Conservation (phyloP, 495 filamentous ascomycete genomes). For the Hypoxylon cercidicola region DNA sequence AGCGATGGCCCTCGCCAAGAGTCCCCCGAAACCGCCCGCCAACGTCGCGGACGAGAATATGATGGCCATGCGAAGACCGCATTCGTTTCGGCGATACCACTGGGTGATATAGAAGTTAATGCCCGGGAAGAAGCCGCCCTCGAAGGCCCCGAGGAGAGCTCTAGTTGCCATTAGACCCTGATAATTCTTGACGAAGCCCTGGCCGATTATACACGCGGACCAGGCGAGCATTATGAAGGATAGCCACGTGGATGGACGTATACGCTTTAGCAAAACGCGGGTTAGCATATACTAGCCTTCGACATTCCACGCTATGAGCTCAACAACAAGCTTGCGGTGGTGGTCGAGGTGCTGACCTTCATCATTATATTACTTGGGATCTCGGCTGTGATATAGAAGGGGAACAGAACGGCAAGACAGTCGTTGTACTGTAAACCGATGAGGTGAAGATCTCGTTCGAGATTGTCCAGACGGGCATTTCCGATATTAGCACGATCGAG, state of each 20-base stretch:
- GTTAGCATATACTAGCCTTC: constrained; percentile 42
- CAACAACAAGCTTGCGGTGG: neutral
- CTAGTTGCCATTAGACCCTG: constrained; percentile 67
- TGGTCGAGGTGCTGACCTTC: constrained; percentile 42
- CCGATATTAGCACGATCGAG: constrained; percentile 75
- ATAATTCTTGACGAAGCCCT: constrained; percentile 66
- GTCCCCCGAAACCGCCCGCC: constrained; percentile 73
- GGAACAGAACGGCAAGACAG: constrained; percentile 66
- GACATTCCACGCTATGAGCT: neutral
- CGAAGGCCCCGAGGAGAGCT: constrained; percentile 70
- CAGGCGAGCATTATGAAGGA: constrained; percentile 65
- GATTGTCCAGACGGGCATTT: constrained; percentile 74
- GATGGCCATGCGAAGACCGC: constrained; percentile 57
- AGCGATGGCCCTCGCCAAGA: constrained; percentile 71
- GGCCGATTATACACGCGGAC: constrained; percentile 67
- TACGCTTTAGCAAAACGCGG: constrained; percentile 71
- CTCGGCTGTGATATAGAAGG: constrained; percentile 73
- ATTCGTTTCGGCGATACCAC: constrained; percentile 68
- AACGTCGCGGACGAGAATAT: constrained; percentile 69
- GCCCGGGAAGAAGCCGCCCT: constrained; percentile 73
- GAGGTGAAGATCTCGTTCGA: constrained; percentile 68
- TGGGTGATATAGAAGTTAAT: constrained; percentile 80
- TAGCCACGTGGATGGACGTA: constrained; percentile 71
- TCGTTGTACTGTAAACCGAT: constrained; percentile 67
- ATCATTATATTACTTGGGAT: constrained; percentile 73